Evolutionary conservation across 495 filamentous ascomycete species (phyloP).

Genomic region (Talaromyces trachyspermus): DNA sequence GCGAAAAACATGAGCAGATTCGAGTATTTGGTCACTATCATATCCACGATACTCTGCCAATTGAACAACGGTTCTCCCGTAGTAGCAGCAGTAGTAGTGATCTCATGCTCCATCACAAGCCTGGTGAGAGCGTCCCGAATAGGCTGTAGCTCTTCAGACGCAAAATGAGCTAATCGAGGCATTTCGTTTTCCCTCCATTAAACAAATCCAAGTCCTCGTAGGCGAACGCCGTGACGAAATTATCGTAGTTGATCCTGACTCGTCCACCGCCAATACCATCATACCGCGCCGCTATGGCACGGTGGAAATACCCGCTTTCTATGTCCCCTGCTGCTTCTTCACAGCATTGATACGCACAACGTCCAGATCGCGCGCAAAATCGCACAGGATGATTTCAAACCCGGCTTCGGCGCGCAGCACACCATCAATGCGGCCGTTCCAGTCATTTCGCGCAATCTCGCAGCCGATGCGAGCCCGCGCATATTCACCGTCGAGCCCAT

Average conservation of each 20-base stretch:
- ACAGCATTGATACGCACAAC: slow-evolving; percentile 20
- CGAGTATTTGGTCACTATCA: slow-evolving; percentile 8
- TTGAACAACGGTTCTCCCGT: neutral
- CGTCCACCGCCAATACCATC: slow-evolving; percentile 47
- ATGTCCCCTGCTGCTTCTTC: too few relatives aligned
- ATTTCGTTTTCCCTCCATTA: slow-evolving; percentile 19
- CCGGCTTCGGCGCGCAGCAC: slow-evolving; percentile 61
- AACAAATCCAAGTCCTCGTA: slow-evolving; percentile 47
- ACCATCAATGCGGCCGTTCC: slow-evolving; percentile 48
- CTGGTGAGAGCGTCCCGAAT: slow-evolving; percentile 6
- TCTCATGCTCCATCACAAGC: slow-evolving; percentile 23
- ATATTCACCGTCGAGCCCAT: slow-evolving; percentile 22
- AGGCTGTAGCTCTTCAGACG: neutral
- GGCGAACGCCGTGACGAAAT: slow-evolving; percentile 52
- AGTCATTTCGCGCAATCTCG: slow-evolving; percentile 33
- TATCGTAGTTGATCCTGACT: slow-evolving; percentile 50
- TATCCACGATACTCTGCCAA: slow-evolving; percentile 24
- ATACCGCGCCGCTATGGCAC: slow-evolving; percentile 48
- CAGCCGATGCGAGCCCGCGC: slow-evolving; percentile 44
- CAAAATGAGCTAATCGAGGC: slow-evolving; percentile 4
- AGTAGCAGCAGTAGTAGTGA: neutral
- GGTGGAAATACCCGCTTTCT: slow-evolving; percentile 6
- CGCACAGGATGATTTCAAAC: slow-evolving; percentile 63
- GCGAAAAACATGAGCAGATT: neutral
- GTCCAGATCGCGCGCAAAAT: slow-evolving; percentile 42